Evolutionary conservation across 2,329 filamentous ascomycete species (phyloP), one percentile per base, ranked within the genome.

Genomic region (Sphaerulina vaccinii): DNA sequence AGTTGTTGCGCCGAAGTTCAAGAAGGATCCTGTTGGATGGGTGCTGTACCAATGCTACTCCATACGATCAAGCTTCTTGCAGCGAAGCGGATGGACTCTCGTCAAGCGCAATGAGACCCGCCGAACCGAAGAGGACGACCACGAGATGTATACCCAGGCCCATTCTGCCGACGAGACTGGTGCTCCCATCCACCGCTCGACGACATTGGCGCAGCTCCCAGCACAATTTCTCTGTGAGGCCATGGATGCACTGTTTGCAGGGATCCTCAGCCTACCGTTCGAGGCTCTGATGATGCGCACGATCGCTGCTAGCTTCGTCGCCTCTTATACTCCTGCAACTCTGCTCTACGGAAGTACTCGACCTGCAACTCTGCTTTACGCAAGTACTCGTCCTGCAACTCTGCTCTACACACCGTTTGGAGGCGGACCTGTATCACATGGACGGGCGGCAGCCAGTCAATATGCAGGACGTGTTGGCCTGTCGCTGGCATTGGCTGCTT

Each of bases 221-320:
- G 52, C 60, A 1, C 49, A 56, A 5, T 58, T 52, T 19, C 49
- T 67, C 6, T 60, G 56, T 1, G 38, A 53, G 27, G 43, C 51
- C 5, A 51, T 63, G 8, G 63, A 67, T 18, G 37, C 38, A 21
- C 40, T 65, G 21, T 38, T 66, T 23, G 35, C 52, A 9, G 50
- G 55, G 3, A 38, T 63, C 2, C n/a, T 65, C 7, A 51, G 54
- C 19, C 43, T 67, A 5, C 62, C 62, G 1, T 52, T 66, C 47
- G 62, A 66, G 22, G 55, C 24, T 13, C 18, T 63, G 8, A 55
- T 64, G 35, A 46, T 65, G 32, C 57, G 62, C 6, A 55, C 55
- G 1, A 51, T 62, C 4, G 60, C 60, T 2, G 16, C 32, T 1
- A 55, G 51, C 3, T 64, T 57, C 38, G n/a, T 62, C 18, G 32